A percentile compares a stretch with the other conserved stretches of the same genome.
These are phyloP conservation scores for Ashbya aceris DNA, from an alignment of 1,139 yeast species.

Conservation along the genomic window DNA sequence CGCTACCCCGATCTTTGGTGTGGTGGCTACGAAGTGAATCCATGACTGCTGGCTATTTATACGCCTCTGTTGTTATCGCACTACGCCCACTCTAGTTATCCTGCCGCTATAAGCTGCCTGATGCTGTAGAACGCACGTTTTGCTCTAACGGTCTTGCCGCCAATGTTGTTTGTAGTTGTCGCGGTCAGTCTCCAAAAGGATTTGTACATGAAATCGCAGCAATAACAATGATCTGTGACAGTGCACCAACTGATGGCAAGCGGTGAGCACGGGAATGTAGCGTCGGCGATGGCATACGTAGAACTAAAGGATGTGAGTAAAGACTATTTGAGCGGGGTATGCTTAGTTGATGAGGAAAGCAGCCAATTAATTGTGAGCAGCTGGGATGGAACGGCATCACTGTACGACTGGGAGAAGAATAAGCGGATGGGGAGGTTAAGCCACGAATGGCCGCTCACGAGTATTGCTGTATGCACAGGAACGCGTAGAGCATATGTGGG, in stretches of 20 bases:
- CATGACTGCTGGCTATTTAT: slow-evolving; percentile 1
- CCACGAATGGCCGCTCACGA: slow-evolving; percentile 15
- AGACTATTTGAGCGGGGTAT: slow-evolving; percentile 24
- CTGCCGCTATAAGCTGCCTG: neutral
- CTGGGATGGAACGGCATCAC: slow-evolving; percentile 26
- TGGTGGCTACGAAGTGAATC: slow-evolving; percentile 6
- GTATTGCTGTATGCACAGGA: slow-evolving; percentile 8
- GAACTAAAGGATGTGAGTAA: slow-evolving; percentile 26
- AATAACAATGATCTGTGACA: neutral
- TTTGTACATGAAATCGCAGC: neutral
- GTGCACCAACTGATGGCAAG: neutral
- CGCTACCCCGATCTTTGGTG: neutral
- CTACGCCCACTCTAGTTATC: slow-evolving; percentile 3
- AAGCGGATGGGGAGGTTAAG: slow-evolving; percentile 9
- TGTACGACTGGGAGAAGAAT: slow-evolving; percentile 13
- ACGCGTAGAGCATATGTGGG: slow-evolving; percentile 19
- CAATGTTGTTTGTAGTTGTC: no score
- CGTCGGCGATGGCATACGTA: neutral
- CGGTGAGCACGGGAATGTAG: neutral
- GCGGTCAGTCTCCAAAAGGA: neutral
- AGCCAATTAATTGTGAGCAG: slow-evolving; percentile 18
- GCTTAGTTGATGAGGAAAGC: slow-evolving; percentile 8
- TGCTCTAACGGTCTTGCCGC: no score
- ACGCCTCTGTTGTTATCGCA: no score
- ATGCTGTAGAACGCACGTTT: no score